Base-by-base conservation (phyloP, 768 basidiomycete species). In the Boletellus ananiceps region DNA sequence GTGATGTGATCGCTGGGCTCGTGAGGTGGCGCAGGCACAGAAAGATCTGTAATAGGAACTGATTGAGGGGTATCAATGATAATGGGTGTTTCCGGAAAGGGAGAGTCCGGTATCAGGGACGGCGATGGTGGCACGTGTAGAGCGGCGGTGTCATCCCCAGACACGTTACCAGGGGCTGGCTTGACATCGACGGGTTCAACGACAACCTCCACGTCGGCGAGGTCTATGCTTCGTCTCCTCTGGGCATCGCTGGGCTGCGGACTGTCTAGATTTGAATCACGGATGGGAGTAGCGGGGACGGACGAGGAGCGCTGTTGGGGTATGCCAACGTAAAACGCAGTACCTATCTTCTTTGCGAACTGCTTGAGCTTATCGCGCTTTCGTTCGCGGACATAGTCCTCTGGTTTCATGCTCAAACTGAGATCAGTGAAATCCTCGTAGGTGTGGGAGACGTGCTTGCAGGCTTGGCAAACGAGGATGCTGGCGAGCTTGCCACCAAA, bases 371-470 rank as follows among this genome's bases (percentile, higher is more conserved):
- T 78, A 66, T 93, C 87, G 33, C 90, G 81, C 67, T 84, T 95
- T 45, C 86, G 76, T 49, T 81, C 79, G 47, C 79, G 80, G 29
- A 72, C 72, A 51, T 88, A 88, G 56, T 91, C 86, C 53, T 93
- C 88, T 1, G 84, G 79, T 63, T 86, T 89, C 66, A 94, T 86
- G 66, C 86, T 88, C 31, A 98, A 72, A 44, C 90, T 92, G 58
- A 98, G 84, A 67, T 96, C 94, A 65, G 88, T 86, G 67, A 96
- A 97, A 62, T 93, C 91, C 67, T 98, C 94, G 62, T 56, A 56
- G 18, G 61, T 66, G 56, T 92, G 84, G 2, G 93, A 95, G 43
- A 96, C 82, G 59, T 90, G 83, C 66, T 95, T 94, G 80, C 94
- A 98, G 50, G 82, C 81, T 57, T 93, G 91, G 66, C 94, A 98